Conservation (phyloP, 306 rosid genomes). For the Parietaria judaica region DNA sequence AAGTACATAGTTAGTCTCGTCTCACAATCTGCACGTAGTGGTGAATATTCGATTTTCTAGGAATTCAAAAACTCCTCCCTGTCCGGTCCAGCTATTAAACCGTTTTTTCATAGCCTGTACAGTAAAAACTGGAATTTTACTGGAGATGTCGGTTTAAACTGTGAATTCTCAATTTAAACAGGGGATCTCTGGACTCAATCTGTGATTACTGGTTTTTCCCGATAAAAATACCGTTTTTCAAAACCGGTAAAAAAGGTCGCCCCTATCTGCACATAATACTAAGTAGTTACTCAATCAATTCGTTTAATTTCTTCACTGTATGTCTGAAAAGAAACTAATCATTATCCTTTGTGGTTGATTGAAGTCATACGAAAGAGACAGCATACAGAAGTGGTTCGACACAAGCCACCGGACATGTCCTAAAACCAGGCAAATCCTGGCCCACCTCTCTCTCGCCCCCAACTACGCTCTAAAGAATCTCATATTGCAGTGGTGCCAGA, state of each 20-base stretch:
- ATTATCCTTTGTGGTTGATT: conserved; percentile 5
- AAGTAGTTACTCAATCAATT: background rate
- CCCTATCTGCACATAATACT: too few relatives aligned
- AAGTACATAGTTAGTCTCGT: too few relatives aligned
- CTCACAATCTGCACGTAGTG: too few relatives aligned
- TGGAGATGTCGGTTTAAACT: too few relatives aligned
- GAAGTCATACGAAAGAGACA: conserved; percentile 69
- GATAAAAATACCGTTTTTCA: too few relatives aligned
- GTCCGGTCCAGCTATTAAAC: background rate
- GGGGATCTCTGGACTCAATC: too few relatives aligned
- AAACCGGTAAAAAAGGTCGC: too few relatives aligned
- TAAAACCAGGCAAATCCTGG: conserved; percentile 32
- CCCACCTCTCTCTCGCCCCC: conserved; percentile 29
- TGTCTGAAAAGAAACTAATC: background rate
- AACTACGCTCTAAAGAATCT: conserved; percentile 43
- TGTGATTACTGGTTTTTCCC: too few relatives aligned
- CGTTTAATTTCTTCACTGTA: background rate
- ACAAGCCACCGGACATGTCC: conserved; percentile 44
- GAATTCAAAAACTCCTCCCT: too few relatives aligned
- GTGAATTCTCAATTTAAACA: too few relatives aligned
- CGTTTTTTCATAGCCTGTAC: too few relatives aligned
- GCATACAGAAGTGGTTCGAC: conserved; percentile 70
- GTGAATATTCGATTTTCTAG: background rate
- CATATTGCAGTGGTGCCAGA: conserved; percentile 56
- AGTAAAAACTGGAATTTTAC: too few relatives aligned